These are phyloP conservation scores for Alternaria incomplexa DNA, from an alignment of 2,329 filamentous ascomycete genomes.

Conservation along the genomic window DNA sequence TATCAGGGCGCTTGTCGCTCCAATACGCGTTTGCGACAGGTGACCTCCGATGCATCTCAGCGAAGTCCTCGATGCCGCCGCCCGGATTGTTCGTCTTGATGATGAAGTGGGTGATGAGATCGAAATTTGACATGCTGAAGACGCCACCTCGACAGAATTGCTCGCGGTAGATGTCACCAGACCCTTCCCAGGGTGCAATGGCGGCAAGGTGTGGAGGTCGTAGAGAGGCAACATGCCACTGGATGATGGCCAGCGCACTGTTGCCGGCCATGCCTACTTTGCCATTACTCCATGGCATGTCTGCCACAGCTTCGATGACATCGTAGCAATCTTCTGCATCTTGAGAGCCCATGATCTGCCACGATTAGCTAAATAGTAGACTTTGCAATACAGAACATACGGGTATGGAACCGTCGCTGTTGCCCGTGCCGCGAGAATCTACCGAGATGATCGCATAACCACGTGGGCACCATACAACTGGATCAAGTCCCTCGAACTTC, in stretches of 20 bases:
- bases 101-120: conserved; percentile 5
- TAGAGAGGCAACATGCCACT: conserved; percentile 52
- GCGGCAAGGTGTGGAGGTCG: conserved; percentile 50
- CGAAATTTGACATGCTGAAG: conserved; percentile 4
- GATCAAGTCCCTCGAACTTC: conserved; percentile 55
- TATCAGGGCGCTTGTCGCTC: conserved; percentile 16
- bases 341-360: conserved; percentile 46
- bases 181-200: conserved; percentile 57
- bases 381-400: conserved; percentile 15
- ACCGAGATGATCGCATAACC: conserved; percentile 46
- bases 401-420: conserved; percentile 44
- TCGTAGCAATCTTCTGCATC: conserved; percentile 45
- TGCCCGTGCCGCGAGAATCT: conserved; percentile 38
- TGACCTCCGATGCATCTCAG: conserved; percentile 6
- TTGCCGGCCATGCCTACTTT: conserved; percentile 53
- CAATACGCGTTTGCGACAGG: conserved; percentile 10
- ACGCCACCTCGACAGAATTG: conserved; percentile 16
- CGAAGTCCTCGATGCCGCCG: conserved; percentile 4
- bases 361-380: not conserved
- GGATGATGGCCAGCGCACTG: conserved; percentile 49
- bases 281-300: conserved; percentile 54
- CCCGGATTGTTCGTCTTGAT: conserved; percentile 5
- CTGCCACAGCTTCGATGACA: conserved; percentile 35
- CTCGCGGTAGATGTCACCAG: conserved; percentile 27
- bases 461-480: conserved; percentile 41